Base-by-base conservation (phyloP, 805 yeast species). In the Candida ulmi region DNA sequence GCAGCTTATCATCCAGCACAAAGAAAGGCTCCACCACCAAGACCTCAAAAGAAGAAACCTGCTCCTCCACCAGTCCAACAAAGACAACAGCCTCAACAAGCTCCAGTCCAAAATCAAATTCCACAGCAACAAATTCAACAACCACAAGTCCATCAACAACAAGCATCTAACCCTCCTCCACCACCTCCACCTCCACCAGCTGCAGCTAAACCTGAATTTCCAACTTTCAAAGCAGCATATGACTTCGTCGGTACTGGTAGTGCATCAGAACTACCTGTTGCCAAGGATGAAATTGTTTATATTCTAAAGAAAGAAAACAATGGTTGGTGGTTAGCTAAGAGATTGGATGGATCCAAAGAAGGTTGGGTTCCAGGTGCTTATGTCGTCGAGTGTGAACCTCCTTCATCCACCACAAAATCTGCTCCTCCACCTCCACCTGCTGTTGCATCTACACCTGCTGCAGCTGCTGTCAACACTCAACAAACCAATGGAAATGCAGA, bases 361-460 rank as follows among this genome's bases (percentile, higher is more conserved):
- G 99, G 99, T 5, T 93, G 99, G 99, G 91, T 93, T 11, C 99
- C 99, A 12, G 83, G 93, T 17, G 85, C 90, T n/a, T 93, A 90
- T 58, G 78, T 91, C 54, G 78, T 69, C 17, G 78, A 76, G 44
- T 74, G 75, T 47, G 74, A 62, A 4, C 71, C 75, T 11, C 77
- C 82, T 28, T 61, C 67, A 0, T 48, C 52, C 1, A 33, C 54
- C 1, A 40, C 54, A 8, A 39, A 57, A 1, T 48, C 65, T 2
- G 58, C 70, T 11, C 62, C 72, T 5, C 61, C 76, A 12, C 53
- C 65, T n/a, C 42, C 63, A 38, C 45, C 75, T 13, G 75, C 80
- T 33, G 61, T 67, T 0, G 47, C 52, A 19, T 39, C 42, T 12
- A 31, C 48, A 15, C 36, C 45, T 6, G 33, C 45, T 12, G 37